Percentiles rank a stretch among this genome's conserved stretches.
These are phyloP conservation scores for Debaryomyces subglobosus DNA, from an alignment of 1,139 yeast species.

Conservation along the genomic window DNA sequence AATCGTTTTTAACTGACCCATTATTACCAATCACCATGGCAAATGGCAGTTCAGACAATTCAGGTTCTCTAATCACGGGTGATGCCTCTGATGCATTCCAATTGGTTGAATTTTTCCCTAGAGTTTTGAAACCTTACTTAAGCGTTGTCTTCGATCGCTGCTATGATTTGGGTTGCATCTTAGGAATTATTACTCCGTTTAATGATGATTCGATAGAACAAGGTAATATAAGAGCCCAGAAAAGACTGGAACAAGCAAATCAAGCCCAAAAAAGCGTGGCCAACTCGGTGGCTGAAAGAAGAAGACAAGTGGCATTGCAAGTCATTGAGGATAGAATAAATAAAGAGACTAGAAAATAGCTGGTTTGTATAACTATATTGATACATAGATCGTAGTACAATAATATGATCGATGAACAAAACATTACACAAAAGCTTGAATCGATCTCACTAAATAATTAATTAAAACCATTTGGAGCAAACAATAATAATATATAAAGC, in stretches of 20 bases:
- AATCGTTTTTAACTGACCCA: constrained; percentile 45
- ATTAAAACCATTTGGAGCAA: neutral
- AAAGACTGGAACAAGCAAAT: constrained; percentile 49
- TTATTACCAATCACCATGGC: constrained; percentile 41
- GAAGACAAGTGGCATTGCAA: constrained; percentile 83
- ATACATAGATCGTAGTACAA: neutral
- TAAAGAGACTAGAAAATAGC: constrained; percentile 24
- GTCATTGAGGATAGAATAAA: constrained; percentile 75
- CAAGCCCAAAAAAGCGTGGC: constrained; percentile 46
- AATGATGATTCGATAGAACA: constrained; percentile 72
- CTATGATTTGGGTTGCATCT: constrained; percentile 56
- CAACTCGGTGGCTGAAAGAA: constrained; percentile 74
- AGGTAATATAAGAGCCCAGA: constrained; percentile 71
- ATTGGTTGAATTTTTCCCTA: constrained; percentile 81
- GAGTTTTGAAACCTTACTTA: constrained; percentile 52
- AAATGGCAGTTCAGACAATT: constrained; percentile 21
- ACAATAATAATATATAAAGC: neutral
- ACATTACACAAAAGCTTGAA: constrained; percentile 10
- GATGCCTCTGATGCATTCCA: constrained; percentile 93
- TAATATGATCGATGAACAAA: neutral
- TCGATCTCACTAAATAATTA: neutral
- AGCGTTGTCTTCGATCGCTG: constrained; percentile 54
- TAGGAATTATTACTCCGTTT: constrained; percentile 66
- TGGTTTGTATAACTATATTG: constrained; percentile 3
- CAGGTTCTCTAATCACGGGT: constrained; percentile 52